Percentiles rank a stretch among this genome's conserved stretches.
Evolutionary conservation across 139 green algal species (phyloP).

Genomic region (Closterium sp.): DNA sequence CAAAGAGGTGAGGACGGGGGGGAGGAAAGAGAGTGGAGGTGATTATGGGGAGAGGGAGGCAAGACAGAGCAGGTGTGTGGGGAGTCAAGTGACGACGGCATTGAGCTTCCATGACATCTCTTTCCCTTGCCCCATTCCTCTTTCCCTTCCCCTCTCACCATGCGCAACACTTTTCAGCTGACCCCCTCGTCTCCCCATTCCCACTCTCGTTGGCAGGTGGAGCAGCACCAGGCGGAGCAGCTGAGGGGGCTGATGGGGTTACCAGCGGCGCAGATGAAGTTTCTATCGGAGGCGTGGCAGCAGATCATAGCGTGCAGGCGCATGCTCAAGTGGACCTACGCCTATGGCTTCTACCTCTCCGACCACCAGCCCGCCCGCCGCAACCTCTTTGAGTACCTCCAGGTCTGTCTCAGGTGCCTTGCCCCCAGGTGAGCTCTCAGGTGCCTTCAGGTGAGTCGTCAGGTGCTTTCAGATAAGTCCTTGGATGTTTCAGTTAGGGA

Average conservation of each 20-base stretch:
- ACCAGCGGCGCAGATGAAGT: constrained; percentile 81
- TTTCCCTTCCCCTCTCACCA: no score
- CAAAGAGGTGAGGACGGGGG: background rate
- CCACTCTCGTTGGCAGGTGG: background rate
- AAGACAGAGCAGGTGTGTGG: no score
- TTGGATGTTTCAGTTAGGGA: no score
- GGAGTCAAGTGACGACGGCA: no score
- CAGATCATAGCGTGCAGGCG: constrained; percentile 78
- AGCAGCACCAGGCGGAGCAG: background rate
- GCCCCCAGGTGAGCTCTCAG: background rate
- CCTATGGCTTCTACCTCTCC: constrained; percentile 82
- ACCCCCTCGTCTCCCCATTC: no score
- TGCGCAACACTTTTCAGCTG: no score
- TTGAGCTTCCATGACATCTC: no score
- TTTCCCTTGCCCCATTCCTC: background rate
- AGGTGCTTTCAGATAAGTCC: background rate
- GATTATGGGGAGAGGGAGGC: no score
- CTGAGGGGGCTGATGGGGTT: constrained; percentile 70
- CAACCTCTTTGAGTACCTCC: constrained; percentile 53
- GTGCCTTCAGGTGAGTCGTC: background rate
- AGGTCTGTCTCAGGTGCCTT: background rate
- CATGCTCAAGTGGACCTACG: constrained; percentile 96
- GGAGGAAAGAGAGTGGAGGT: background rate
- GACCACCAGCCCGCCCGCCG: background rate
- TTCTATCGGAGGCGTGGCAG: constrained; percentile 73